These are phyloP conservation scores for Martensiomyces pterosporus DNA, from an alignment of 192 early-diverging fungal species.

Conservation along the genomic window DNA sequence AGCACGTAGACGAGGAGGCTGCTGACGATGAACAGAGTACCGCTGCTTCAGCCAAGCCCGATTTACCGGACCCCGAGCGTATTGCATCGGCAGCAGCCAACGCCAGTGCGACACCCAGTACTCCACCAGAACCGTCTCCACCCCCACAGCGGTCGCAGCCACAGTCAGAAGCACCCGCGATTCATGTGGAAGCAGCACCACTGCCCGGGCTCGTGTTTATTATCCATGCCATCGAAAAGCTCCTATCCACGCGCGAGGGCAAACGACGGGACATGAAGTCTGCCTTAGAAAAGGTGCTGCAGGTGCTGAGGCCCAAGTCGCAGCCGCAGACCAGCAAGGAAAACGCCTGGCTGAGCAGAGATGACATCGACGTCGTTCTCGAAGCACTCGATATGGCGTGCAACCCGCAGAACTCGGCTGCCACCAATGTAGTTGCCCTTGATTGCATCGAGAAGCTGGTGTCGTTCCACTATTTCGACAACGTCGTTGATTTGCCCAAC, in stretches of 20 bases:
- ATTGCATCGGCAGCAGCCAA: too few relatives aligned
- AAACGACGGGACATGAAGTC: conserved; percentile 47
- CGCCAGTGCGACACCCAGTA: too few relatives aligned
- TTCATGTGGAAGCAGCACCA: not conserved
- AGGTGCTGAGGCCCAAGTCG: conserved; percentile 14
- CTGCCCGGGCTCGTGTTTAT: conserved; percentile 57
- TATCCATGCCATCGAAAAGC: conserved; percentile 60
- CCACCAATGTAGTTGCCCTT: conserved; percentile 62
- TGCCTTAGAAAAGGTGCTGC: conserved; percentile 49
- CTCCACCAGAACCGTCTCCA: too few relatives aligned
- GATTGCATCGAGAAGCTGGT: conserved; percentile 82
- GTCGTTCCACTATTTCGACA: conserved; percentile 59
- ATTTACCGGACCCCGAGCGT: too few relatives aligned
- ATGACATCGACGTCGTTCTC: conserved; percentile 51
- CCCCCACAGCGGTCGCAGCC: too few relatives aligned
- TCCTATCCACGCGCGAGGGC: conserved; percentile 54
- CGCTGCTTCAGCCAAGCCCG: too few relatives aligned
- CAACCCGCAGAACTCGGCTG: conserved; percentile 54
- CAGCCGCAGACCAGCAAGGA: conserved; percentile 8
- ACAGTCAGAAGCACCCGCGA: conserved; percentile 1
- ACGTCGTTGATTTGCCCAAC: conserved; percentile 17
- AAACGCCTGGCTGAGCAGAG: conserved; percentile 11
- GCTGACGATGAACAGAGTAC: not conserved
- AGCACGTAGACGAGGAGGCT: not conserved
- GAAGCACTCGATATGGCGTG: conserved; percentile 70